Evolutionary conservation across 116 monocot genomes (phyloP).

Genomic region (Posidonia oceanica): DNA sequence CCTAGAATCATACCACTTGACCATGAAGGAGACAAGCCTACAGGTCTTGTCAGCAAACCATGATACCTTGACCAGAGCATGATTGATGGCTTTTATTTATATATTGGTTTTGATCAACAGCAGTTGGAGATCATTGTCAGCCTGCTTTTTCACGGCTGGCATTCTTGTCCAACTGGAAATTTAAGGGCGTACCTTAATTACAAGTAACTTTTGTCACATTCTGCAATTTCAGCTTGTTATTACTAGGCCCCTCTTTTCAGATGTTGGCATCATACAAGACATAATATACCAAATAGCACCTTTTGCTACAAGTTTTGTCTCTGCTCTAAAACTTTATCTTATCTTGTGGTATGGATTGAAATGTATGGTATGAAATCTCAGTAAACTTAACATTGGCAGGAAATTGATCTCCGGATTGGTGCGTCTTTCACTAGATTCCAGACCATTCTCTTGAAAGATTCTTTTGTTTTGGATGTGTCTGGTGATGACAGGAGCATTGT

Average conservation of each 20-base stretch:
- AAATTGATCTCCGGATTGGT: constrained; percentile 94
- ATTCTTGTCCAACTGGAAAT: too few species aligned
- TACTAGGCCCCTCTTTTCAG: background rate
- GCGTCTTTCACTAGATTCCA: constrained; percentile 98
- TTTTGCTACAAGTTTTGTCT: constrained; percentile 1
- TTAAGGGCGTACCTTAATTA: too few species aligned
- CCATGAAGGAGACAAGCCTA: too few species aligned
- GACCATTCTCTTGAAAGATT: constrained; percentile 85
- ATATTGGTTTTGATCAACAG: background rate
- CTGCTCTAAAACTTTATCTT: background rate
- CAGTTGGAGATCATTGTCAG: background rate
- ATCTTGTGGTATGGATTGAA: background rate
- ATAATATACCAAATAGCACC: background rate
- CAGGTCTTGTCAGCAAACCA: too few species aligned
- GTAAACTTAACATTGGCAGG: constrained; percentile 35
- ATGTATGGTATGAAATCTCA: too few species aligned
- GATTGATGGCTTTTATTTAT: background rate
- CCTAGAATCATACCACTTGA: too few species aligned
- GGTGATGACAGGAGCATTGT: constrained; percentile 59
- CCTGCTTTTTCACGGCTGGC: too few species aligned
- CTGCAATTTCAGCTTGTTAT: background rate
- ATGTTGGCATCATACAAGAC: background rate
- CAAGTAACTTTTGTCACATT: too few species aligned
- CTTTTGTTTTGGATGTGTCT: constrained; percentile 65
- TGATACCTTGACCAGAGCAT: too few species aligned